phyloP scores from a whole-genome alignment of 2,329 filamentous ascomycete species.

The Pseudonectria foliicola region DNA sequence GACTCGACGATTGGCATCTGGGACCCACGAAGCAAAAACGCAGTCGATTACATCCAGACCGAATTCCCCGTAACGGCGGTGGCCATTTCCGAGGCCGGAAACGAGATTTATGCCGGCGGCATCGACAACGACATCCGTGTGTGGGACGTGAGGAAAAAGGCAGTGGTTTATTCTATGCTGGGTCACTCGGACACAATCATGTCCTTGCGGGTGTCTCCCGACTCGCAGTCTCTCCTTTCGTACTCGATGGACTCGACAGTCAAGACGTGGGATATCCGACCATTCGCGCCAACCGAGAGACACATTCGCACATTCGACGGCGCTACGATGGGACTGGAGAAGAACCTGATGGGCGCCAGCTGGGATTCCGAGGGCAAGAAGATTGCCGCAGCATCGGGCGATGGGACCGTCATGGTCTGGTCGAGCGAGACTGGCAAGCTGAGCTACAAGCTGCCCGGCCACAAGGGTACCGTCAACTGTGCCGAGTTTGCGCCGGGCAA shows the following conservation, averaged over 20 bases:
- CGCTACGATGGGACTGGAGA: constrained; percentile 79
- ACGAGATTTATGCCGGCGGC: constrained; percentile 88
- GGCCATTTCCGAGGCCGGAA: constrained; percentile 86
- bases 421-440: constrained; percentile 82
- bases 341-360: constrained; percentile 82
- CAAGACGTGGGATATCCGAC: constrained; percentile 90
- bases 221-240: constrained; percentile 82
- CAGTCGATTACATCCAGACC: constrained; percentile 80
- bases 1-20: constrained; percentile 92
- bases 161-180: constrained; percentile 76
- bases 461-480: constrained; percentile 92
- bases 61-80: constrained; percentile 90
- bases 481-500: constrained; percentile 80
- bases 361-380: constrained; percentile 84
- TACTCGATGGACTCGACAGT: constrained; percentile 93
- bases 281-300: constrained; percentile 84
- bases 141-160: constrained; percentile 92
- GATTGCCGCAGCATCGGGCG: constrained; percentile 82
- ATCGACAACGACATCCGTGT: constrained; percentile 98
- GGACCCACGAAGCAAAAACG: constrained; percentile 88
- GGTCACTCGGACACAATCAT: constrained; percentile 92
- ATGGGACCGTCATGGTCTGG: constrained; percentile 89
- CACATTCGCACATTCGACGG: constrained; percentile 86
- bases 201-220: constrained; percentile 83
- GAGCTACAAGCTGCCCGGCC: constrained; percentile 88